Conservation (phyloP, 352 stramenopile genomes). For the Phytophthora podocarpi region DNA sequence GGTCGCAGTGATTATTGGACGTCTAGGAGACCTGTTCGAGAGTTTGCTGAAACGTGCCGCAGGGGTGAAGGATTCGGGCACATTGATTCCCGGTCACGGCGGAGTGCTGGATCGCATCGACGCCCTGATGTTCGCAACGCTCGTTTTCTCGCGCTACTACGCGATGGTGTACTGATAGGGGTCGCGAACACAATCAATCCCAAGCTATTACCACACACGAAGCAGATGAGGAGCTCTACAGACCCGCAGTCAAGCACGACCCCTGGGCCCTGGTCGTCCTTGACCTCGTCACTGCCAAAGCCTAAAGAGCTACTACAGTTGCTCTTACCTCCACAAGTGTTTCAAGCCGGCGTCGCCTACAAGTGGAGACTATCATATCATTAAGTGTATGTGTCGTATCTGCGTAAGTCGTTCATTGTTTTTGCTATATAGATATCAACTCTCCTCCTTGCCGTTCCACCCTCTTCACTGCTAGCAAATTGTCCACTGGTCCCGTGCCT, state of each 20-base stretch:
- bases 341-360: neutral
- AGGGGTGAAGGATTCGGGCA: slow-evolving; percentile 94
- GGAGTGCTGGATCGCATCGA: slow-evolving; percentile 95
- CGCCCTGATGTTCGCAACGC: slow-evolving; percentile 91
- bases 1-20: slow-evolving; percentile 92
- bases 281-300: too few species aligned
- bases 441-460: neutral
- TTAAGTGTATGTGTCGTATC: slow-evolving; percentile 8
- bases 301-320: neutral
- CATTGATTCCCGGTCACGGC: slow-evolving; percentile 95
- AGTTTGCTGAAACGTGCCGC: slow-evolving; percentile 96
- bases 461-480: too few species aligned
- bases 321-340: neutral
- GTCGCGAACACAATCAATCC: neutral
- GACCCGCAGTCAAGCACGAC: too few species aligned
- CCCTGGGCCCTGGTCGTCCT: too few species aligned
- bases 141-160: slow-evolving; percentile 71
- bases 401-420: slow-evolving; percentile 19
- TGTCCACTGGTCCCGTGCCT: too few species aligned
- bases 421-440: slow-evolving; percentile 39
- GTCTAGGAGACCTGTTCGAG: slow-evolving; percentile 95
- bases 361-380: slow-evolving; percentile 10
- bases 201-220: neutral
- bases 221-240: too few species aligned
- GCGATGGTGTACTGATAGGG: slow-evolving; percentile 29